Base-by-base conservation (phyloP, 2,329 filamentous ascomycete genomes). In the Parasarocladium wereldwijsianum region DNA sequence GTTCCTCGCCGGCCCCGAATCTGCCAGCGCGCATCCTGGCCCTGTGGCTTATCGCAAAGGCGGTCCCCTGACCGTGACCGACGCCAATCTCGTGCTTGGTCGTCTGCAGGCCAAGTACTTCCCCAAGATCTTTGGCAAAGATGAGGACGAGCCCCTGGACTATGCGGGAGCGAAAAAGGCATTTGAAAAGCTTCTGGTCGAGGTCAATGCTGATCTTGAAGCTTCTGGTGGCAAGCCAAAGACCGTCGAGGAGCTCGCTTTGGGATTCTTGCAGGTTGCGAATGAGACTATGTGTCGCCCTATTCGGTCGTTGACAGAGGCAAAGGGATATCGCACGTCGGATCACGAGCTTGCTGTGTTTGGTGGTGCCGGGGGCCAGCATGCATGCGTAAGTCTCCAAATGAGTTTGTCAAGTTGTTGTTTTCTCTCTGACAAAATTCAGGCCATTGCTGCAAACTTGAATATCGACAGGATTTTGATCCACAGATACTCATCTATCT, bases 231-330 rank as follows among this genome's bases (percentile, higher is more conserved):
- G 30, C 14, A 26, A 35, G 27, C 26, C 21, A 12, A 32, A 26
- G 46, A 66, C 76, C 1, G 58, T 77, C 1, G 85, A 93, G 44
- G 81, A 92, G 46, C 78, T 93, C 3, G 86, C 86, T 0, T 83
- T 82, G 41, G 86, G 86, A 0, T 93, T 93, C 48, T 64, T 93
- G 47, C 81, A 83, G n/a, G 83, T 93, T 28, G 84, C 85, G 3
- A 92, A 93, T 43, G 84, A 90, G 55, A 76, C 82, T 11, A 93
- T 93, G 85, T 84, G 80, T 3, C 64, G 86, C 23, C 86, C 86
- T 0, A 94, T 94, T 38, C 67, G 86, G 22, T 87, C 83, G 17
- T 67, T 93, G 38, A 94, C 86, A 0, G 86, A 94, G 50, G 85
- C 85, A 16, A 83, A 87, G 50, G 86, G 86, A 0, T 84, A 92